Conservation (phyloP, 768 basidiomycete species). For the Lactifluus volemus region DNA sequence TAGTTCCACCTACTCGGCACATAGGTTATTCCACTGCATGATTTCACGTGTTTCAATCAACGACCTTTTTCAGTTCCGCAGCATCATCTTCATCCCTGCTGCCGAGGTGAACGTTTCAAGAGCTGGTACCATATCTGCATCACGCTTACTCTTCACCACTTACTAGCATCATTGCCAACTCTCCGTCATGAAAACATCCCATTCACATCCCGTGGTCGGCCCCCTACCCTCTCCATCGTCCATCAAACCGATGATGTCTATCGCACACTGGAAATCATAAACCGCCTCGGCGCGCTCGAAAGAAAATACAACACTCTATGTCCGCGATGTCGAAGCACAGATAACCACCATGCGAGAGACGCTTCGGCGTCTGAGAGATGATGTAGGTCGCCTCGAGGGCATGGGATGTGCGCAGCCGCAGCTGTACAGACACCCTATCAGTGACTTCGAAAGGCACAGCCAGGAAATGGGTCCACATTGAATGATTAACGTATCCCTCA, state of each 20-base stretch:
- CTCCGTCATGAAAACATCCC: slow-evolving; percentile 8
- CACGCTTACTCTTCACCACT: background rate
- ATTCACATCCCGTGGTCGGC: too few relatives aligned
- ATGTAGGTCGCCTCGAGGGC: slow-evolving; percentile 69
- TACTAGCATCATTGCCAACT: background rate
- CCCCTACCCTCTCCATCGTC: slow-evolving; percentile 14
- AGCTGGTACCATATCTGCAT: background rate
- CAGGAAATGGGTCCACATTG: slow-evolving; percentile 56
- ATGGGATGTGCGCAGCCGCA: slow-evolving; percentile 63
- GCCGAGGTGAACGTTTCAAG: background rate
- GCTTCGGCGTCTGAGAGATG: slow-evolving; percentile 63
- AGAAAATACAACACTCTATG: slow-evolving; percentile 76
- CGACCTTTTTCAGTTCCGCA: background rate
- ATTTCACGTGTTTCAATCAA: background rate
- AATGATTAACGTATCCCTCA: slow-evolving; percentile 24
- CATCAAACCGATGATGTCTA: slow-evolving; percentile 65
- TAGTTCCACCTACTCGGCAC: background rate
- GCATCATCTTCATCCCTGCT: slow-evolving; percentile 6
- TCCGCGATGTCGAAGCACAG: slow-evolving; percentile 86
- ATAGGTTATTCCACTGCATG: background rate
- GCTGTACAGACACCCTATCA: slow-evolving; percentile 51
- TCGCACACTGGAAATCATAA: slow-evolving; percentile 73
- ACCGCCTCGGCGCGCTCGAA: slow-evolving; percentile 80
- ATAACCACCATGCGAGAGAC: slow-evolving; percentile 65
- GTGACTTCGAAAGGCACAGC: slow-evolving; percentile 64